A percentile compares a stretch with the other conserved stretches of the same genome.
Conservation (phyloP, 148 eudicot species). For the Cornus controversa region DNA sequence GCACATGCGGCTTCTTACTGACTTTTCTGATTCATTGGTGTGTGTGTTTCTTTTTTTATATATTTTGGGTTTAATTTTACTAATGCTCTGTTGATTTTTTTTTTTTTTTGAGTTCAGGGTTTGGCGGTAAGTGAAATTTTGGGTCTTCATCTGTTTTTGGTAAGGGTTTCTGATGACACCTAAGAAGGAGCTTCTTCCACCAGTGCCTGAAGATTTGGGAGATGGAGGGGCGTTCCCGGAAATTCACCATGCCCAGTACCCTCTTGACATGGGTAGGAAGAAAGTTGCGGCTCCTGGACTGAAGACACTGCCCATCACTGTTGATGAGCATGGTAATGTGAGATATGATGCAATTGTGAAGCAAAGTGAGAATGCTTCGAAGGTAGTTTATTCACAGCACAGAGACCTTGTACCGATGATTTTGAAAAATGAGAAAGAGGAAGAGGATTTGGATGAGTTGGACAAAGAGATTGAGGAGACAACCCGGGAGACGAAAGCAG, state of each 20-base stretch:
- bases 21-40: too few species aligned
- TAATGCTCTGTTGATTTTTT: too few species aligned
- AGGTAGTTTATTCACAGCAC: conserved; percentile 67
- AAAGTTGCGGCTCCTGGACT: conserved; percentile 43
- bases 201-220: conserved; percentile 72
- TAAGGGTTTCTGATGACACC: conserved; percentile 52
- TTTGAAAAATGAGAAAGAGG: conserved; percentile 60
- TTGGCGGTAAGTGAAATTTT: too few species aligned
- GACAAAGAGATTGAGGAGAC: too few species aligned
- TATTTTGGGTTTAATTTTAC: too few species aligned
- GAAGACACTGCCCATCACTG: conserved; percentile 65
- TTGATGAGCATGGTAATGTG: conserved; percentile 71
- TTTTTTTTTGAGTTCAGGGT: too few species aligned
- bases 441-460: too few species aligned
- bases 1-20: too few species aligned
- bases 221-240: conserved; percentile 95
- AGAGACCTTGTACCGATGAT: conserved; percentile 69
- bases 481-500: too few species aligned
- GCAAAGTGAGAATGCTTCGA: conserved; percentile 74
- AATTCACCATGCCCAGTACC: conserved; percentile 68
- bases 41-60: too few species aligned
- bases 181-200: conserved; percentile 60
- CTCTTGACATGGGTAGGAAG: too few species aligned
- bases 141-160: too few species aligned
- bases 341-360: conserved; percentile 80